Percentiles rank a stretch among this genome's conserved stretches.
Evolutionary conservation across 2,329 filamentous ascomycete genomes (phyloP).

Genomic region (Neonectria faginata): DNA sequence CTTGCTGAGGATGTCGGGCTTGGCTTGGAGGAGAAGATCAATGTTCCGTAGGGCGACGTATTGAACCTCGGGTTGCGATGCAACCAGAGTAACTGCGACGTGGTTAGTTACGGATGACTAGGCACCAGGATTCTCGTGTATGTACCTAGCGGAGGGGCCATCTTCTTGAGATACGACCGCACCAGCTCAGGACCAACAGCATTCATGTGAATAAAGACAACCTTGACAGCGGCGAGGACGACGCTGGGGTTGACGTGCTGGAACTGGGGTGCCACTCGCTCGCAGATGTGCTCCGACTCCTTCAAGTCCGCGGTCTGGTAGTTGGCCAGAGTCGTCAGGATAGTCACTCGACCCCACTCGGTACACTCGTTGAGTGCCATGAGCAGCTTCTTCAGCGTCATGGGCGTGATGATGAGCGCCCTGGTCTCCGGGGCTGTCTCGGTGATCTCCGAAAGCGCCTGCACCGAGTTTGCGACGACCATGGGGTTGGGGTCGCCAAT

Average conservation of each 20-base stretch:
- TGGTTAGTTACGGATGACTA: slow-evolving; percentile 1
- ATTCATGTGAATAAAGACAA: slow-evolving; percentile 97
- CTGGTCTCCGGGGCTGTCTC: slow-evolving; percentile 92
- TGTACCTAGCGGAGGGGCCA: slow-evolving; percentile 92
- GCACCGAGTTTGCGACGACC: slow-evolving; percentile 98
- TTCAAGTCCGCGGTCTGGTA: slow-evolving; percentile 90
- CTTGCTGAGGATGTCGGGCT: slow-evolving; percentile 96
- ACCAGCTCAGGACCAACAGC: slow-evolving; percentile 81
- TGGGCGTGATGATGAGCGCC: slow-evolving; percentile 83
- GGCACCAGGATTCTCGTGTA: slow-evolving; percentile 20
- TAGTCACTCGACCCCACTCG: slow-evolving; percentile 97
- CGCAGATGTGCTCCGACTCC: slow-evolving; percentile 98
- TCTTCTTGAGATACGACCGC: slow-evolving; percentile 94
- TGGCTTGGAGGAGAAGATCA: slow-evolving; percentile 92
- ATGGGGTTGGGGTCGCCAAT: slow-evolving; percentile 98
- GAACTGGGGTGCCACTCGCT: slow-evolving; percentile 95
- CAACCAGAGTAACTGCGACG: slow-evolving; percentile 87
- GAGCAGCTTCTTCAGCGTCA: slow-evolving; percentile 91
- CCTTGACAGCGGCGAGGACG: slow-evolving; percentile 96
- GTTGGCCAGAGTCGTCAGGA: slow-evolving; percentile 88
- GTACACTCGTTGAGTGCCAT: slow-evolving; percentile 98
- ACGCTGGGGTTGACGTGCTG: slow-evolving; percentile 99
- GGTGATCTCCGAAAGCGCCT: slow-evolving; percentile 89
- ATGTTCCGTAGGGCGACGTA: slow-evolving; percentile 98
- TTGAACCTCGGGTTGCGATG: slow-evolving; percentile 95